Percentiles rank a stretch among this genome's conserved stretches.
phyloP scores from a whole-genome alignment of 495 filamentous ascomycete genomes.

The Aspergillus diversus region DNA sequence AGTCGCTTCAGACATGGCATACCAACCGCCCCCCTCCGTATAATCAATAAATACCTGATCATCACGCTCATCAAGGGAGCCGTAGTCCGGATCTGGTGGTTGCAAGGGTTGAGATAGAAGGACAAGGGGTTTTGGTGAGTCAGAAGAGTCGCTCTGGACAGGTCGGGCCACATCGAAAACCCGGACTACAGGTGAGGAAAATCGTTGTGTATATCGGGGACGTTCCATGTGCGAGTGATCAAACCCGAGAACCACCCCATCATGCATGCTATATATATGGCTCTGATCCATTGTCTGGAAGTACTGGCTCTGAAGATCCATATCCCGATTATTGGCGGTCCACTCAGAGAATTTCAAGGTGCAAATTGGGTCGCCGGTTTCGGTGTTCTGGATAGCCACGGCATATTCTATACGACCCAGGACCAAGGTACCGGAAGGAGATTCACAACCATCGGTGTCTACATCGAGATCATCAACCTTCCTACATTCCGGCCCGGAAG shows the following conservation, averaged over 20 bases:
- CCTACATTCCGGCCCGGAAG: conserved; percentile 52
- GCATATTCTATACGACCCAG: conserved; percentile 87
- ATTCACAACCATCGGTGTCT: conserved; percentile 73
- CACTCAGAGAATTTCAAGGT: conserved; percentile 94
- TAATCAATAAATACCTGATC: conserved; percentile 83
- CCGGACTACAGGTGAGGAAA: conserved; percentile 81
- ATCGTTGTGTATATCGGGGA: conserved; percentile 66
- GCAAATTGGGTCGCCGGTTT: conserved; percentile 77
- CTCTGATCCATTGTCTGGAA: conserved; percentile 77
- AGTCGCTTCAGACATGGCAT: conserved; percentile 83
- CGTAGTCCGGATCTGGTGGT: conserved; percentile 62
- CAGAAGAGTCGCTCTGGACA: conserved; percentile 56
- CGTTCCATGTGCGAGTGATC: conserved; percentile 62
- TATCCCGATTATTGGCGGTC: conserved; percentile 89
- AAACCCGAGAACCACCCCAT: conserved; percentile 84
- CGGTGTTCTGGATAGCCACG: conserved; percentile 76
- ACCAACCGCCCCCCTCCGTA: conserved; percentile 86
- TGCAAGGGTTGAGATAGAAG: conserved; percentile 83
- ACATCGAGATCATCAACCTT: conserved; percentile 62
- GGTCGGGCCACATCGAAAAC: conserved; percentile 90
- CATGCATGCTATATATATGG: conserved; percentile 84
- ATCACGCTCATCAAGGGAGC: conserved; percentile 57
- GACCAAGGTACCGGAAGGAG: conserved; percentile 69
- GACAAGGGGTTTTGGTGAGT: conserved; percentile 64
- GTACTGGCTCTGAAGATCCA: conserved; percentile 85